Evolutionary conservation across 1,284 basidiomycete species (phyloP), one percentile per base, ranked within the genome.

Genomic region (Ustilago vetiveriae): DNA sequence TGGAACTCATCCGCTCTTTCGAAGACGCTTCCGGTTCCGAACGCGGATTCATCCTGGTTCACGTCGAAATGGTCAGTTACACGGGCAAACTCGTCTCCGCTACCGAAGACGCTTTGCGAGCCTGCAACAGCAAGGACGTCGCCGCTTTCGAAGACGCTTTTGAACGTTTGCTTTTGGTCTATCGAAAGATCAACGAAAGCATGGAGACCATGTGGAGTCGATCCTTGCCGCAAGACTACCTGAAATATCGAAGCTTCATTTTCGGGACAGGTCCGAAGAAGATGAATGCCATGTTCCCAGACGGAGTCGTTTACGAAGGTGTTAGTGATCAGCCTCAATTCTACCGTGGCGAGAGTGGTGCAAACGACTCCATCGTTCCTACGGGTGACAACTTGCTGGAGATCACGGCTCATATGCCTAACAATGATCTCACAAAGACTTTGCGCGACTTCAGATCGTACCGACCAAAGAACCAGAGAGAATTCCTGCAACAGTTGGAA

Each of bases 161-260:
- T 26, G 59, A 68, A 42, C 36, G 58, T 0, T 51, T 75, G 10
- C 54, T 76, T 4, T 6, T 54, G 11, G 53, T 65, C 2, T 81
- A 74, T 53, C 69, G 64, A 6, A 62, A 74, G 46, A 80, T 81
- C 65, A 75, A 81, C 42, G 33, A 43, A 16, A 39, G 47, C 14
- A 81, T 81, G 79, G 77, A 79, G 45, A 78, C 71, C 26, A 81
- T 81, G 79, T 81, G 79, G 79, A 10, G 10, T 6, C 60, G 75
- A 8, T 64, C 55, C 1, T 49, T 72, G 3, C 70, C 72, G 3
- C 21, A 39, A 3, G 79, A 81, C 42, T 81, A 81, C 37, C 68
- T 78, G 41, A 74, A 70, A 40, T 79, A 79, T 60, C 66, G 79
- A 8, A 58, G 63, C 30, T 81, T 81, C 55, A 81, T 81, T 64